Evolutionary conservation across 1,284 basidiomycete species (phyloP).

Genomic region (Austroboletus novae-zelandiae): DNA sequence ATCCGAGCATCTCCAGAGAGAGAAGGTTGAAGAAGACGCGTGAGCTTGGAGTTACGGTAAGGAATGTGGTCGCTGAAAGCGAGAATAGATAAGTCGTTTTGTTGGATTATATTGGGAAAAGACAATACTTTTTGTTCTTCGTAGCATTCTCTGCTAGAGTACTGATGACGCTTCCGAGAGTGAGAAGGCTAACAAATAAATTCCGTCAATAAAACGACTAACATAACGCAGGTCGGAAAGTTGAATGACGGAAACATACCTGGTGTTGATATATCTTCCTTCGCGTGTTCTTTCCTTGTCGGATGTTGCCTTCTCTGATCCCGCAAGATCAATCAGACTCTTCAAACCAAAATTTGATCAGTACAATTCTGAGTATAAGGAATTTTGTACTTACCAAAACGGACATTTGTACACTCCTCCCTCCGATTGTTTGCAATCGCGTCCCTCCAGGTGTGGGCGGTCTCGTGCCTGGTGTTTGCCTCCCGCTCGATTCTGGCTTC

Average conservation of each 20-base stretch:
- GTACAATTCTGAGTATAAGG: conserved; percentile 16
- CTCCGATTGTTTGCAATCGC: conserved; percentile 66
- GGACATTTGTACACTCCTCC: conserved; percentile 75
- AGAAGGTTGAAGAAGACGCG: conserved; percentile 92
- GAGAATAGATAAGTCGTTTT: conserved; percentile 1
- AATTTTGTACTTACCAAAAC: conserved; percentile 57
- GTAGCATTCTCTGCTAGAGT: conserved; percentile 85
- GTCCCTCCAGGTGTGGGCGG: conserved; percentile 69
- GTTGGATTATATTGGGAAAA: not conserved
- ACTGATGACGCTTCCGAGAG: conserved; percentile 86
- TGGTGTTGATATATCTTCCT: conserved; percentile 92
- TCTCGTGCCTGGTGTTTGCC: conserved; percentile 53
- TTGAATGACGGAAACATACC: conserved; percentile 38
- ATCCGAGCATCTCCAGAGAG: conserved; percentile 94
- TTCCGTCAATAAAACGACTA: not conserved
- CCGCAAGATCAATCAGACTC: conserved; percentile 94
- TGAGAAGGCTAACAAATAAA: conserved; percentile 61
- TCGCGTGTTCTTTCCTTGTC: conserved; percentile 91
- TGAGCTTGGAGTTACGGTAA: conserved; percentile 93
- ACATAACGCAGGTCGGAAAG: too few relatives aligned
- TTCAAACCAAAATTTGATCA: conserved; percentile 29
- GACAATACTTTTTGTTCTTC: conserved; percentile 67
- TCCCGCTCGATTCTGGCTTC: conserved; percentile 45
- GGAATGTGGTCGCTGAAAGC: conserved; percentile 79
- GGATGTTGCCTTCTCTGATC: conserved; percentile 92